phyloP scores from a whole-genome alignment of 768 basidiomycete species.

The Panaeolus cyanescens region DNA sequence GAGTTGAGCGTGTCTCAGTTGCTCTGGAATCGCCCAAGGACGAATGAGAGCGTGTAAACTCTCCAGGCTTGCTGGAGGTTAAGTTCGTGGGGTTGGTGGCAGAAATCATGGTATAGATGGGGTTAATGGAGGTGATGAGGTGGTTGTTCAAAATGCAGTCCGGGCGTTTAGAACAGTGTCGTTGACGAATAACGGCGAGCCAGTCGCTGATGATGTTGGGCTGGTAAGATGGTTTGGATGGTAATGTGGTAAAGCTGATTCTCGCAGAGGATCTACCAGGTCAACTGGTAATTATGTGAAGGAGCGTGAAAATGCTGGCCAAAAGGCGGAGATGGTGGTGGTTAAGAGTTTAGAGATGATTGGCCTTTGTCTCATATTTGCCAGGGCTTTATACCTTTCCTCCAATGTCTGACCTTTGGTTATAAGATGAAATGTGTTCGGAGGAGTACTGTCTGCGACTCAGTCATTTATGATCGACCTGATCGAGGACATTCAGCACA shows the following conservation, averaged over 20 bases:
- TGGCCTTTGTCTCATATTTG: background rate
- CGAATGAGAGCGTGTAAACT: too few species aligned
- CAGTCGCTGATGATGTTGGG: background rate
- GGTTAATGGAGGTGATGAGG: background rate
- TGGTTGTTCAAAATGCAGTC: background rate
- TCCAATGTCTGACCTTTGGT: background rate
- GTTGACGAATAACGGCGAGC: background rate
- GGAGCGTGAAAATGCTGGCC: background rate
- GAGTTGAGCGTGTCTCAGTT: background rate
- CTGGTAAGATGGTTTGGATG: background rate
- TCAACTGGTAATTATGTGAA: background rate
- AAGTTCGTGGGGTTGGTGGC: background rate
- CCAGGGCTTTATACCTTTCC: background rate
- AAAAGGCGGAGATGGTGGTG: background rate
- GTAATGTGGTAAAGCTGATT: background rate
- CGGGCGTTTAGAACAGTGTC: background rate
- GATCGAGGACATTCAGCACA: background rate
- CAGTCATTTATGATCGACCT: background rate
- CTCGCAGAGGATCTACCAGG: background rate
- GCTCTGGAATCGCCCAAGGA: background rate
- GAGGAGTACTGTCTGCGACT: background rate
- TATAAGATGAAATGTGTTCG: background rate
- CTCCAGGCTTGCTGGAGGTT: background rate
- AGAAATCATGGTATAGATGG: background rate
- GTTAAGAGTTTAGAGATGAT: background rate